Evolutionary conservation across 2,329 filamentous ascomycete genomes (phyloP), one percentile per base, ranked within the genome.

Genomic region (Sclerotiophoma versabilis): DNA sequence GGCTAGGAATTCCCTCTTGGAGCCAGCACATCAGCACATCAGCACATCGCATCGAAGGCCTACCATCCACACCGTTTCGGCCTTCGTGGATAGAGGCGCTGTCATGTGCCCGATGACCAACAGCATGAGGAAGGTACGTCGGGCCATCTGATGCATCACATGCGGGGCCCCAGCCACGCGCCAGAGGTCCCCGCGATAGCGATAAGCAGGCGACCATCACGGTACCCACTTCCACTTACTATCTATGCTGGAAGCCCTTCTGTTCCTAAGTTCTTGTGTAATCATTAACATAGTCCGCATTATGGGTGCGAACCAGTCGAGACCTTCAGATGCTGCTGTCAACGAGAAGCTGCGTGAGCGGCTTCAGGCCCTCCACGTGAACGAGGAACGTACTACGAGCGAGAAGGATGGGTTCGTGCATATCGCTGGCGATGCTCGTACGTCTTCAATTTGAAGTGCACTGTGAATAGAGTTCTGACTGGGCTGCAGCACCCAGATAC

Each of bases 391-490:
- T 25, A 58, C 66, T 14, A 62, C 70, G 37, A 69, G 74, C 29
- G 79, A 82, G 36, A 80, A 83, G 32, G 82, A 84, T 42, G 82
- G 83, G 27, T 86, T 82, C 52, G 73, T 85, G 25, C 76, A 83
- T 54, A 72, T 86, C n/a, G 76, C 77, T 25, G 73, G 74, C 46
- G 78, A 80, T 68, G 79, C 77, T 59, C 70, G 66, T 65, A 71
- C 26, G 70, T 65, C 26, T 12, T 10, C 4, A 29, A 5, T 4
- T 8, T 7, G 8, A 8, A 17, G 10, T 11, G 4, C 5, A n/a
- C 19, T 14, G 11, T 2, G 19, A 6, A 14, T 23, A 14, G 5
- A 34, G 12, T 4, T 46, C 56, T 52, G 33, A 58, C 42, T 14
- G 9, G 22, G 11, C 30, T 39, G 7, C 44, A 73, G 70, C 63